Percentiles rank a stretch among this genome's conserved stretches.
phyloP scores from a whole-genome alignment of 2,329 filamentous ascomycete species.

The Trichothecium roseum region DNA sequence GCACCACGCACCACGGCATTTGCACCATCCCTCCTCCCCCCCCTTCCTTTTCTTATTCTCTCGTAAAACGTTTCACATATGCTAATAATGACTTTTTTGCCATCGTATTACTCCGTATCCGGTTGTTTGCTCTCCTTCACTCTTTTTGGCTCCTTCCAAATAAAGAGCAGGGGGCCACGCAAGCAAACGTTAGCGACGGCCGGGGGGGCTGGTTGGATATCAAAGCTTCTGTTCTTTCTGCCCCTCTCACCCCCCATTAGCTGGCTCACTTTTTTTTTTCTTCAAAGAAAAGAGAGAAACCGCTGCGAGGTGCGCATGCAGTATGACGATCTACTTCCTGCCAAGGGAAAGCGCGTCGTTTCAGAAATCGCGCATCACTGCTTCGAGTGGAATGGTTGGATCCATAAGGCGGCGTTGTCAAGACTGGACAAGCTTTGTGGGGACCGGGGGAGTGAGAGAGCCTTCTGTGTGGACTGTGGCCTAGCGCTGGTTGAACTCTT shows the following conservation, averaged over 20 bases:
- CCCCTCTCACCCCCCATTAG: background rate
- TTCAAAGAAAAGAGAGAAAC: too few relatives aligned
- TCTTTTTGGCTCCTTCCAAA: background rate
- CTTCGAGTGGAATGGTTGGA: constrained; percentile 13
- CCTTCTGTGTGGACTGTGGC: too few relatives aligned
- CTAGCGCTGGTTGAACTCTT: too few relatives aligned
- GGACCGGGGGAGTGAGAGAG: constrained; percentile 3
- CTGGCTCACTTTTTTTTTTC: too few relatives aligned
- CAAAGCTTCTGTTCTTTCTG: background rate
- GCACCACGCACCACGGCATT: too few relatives aligned
- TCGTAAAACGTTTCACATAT: too few relatives aligned
- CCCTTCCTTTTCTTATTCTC: too few relatives aligned
- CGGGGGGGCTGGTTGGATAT: constrained; percentile 1
- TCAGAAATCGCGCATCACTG: constrained; percentile 19
- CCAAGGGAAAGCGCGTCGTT: constrained; percentile 15
- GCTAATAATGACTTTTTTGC: too few relatives aligned
- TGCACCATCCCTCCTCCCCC: too few relatives aligned
- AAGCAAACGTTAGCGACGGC: background rate
- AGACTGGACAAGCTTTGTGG: constrained; percentile 28
- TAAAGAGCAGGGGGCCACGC: background rate
- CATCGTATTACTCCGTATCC: too few relatives aligned
- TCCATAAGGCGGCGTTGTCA: constrained; percentile 18
- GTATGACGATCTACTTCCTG: constrained; percentile 5
- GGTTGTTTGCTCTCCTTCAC: too few relatives aligned
- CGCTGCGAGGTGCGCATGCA: background rate